These are phyloP conservation scores for Cunninghamia lanceolata DNA, from an alignment of 75 land plant species.

Conservation along the genomic window DNA sequence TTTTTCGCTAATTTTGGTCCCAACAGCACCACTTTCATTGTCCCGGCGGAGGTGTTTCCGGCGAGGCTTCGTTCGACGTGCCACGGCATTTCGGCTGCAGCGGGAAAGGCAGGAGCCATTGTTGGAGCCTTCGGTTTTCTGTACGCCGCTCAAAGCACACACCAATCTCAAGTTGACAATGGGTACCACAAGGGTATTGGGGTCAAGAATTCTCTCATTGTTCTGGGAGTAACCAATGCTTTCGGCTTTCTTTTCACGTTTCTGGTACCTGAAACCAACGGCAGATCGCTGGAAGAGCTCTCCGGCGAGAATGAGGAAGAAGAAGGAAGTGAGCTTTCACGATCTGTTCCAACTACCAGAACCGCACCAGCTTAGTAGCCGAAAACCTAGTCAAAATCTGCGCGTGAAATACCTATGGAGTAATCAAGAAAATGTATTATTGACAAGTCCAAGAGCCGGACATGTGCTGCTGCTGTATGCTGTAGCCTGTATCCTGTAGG, in stretches of 20 bases:
- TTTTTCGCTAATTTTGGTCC: conserved; percentile 64
- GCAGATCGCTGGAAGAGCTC: too few species aligned
- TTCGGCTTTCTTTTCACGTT: neutral
- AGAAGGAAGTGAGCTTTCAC: neutral
- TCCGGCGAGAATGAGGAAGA: neutral
- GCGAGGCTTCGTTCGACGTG: conserved; percentile 52
- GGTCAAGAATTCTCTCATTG: neutral
- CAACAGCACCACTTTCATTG: conserved; percentile 52
- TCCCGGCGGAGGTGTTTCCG: conserved; percentile 44
- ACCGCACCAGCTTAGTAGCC: too few species aligned
- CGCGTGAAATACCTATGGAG: too few species aligned
- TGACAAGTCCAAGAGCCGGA: too few species aligned
- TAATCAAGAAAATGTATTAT: too few species aligned
- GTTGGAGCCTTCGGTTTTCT: conserved; percentile 52
- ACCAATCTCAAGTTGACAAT: conserved; percentile 14
- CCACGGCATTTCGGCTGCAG: conserved; percentile 57
- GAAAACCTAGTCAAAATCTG: too few species aligned
- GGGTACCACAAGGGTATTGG: conserved; percentile 21
- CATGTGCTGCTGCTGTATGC: too few species aligned
- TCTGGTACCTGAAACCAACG: too few species aligned
- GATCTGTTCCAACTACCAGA: neutral
- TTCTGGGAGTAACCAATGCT: neutral
- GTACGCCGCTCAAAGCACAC: conserved; percentile 34
- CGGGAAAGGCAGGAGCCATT: conserved; percentile 54
- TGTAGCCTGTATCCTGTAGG: too few species aligned